Percentiles rank a stretch among this genome's conserved stretches.
Evolutionary conservation across 106 monocot species (phyloP).

Genomic region (Dactylorhiza incarnata): DNA sequence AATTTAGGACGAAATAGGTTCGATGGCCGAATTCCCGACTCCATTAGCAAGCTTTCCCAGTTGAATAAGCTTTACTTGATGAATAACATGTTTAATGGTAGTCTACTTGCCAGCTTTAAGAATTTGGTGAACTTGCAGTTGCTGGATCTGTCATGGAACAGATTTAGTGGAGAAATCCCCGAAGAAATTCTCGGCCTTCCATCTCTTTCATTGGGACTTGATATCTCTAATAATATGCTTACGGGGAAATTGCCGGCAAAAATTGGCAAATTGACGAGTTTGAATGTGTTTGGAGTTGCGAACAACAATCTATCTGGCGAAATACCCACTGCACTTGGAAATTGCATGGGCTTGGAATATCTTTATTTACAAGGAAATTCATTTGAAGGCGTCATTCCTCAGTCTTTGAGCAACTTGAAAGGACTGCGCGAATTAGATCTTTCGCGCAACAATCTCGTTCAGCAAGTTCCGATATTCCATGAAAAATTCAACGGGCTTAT

Average conservation of each 20-base stretch:
- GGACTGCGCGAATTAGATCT: slow-evolving; percentile 8
- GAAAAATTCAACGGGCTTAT: not conserved
- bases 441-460: slow-evolving; percentile 13
- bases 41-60: slow-evolving; percentile 9
- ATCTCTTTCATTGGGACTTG: not conserved
- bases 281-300: not conserved
- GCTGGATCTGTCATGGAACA: slow-evolving; percentile 4
- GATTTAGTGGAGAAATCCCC: slow-evolving; percentile 13
- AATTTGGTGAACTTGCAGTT: slow-evolving; percentile 1
- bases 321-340: not conserved
- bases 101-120: not conserved
- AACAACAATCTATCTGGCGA: slow-evolving; percentile 12
- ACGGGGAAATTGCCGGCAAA: not conserved
- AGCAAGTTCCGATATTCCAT: slow-evolving; percentile 9
- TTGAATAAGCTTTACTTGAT: slow-evolving; percentile 1
- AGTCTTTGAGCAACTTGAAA: slow-evolving; percentile 10
- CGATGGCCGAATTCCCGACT: slow-evolving; percentile 10
- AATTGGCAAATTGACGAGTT: not conserved
- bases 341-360: not conserved
- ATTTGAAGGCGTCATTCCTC: slow-evolving; percentile 20
- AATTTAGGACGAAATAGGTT: slow-evolving; percentile 8
- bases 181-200: not conserved
- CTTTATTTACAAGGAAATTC: slow-evolving; percentile 5
- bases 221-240: slow-evolving; percentile 5
- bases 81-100: slow-evolving; percentile 11